phyloP scores from a whole-genome alignment of 805 yeast genomes.

The Lipomyces spencermartinsiae region DNA sequence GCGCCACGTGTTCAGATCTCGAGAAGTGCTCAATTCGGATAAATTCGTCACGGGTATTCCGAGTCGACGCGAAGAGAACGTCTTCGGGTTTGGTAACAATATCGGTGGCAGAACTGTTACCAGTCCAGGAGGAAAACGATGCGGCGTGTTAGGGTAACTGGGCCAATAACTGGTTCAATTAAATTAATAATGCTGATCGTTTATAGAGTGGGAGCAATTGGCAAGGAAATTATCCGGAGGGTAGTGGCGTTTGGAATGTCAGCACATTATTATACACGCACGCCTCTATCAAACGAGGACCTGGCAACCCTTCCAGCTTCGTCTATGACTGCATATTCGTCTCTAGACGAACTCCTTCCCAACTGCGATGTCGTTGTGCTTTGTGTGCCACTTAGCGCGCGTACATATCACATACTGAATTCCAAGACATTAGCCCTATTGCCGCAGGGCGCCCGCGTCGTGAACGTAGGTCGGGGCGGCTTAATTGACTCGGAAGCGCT shows the following conservation, averaged over 20 bases:
- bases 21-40: neutral
- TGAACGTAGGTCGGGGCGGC: constrained; percentile 68
- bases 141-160: constrained; percentile 60
- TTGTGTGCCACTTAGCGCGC: constrained; percentile 58
- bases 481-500: constrained; percentile 61
- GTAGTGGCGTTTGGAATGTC: constrained; percentile 57
- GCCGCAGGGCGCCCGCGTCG: constrained; percentile 60
- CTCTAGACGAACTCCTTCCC: constrained; percentile 56
- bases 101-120: constrained; percentile 14
- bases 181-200: neutral
- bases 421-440: constrained; percentile 53
- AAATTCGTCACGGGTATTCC: constrained; percentile 48
- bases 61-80: neutral
- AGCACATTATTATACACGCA: constrained; percentile 60
- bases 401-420: constrained; percentile 58
- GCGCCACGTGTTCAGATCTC: constrained; percentile 32
- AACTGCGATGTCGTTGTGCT: constrained; percentile 57
- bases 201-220: constrained; percentile 61
- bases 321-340: constrained; percentile 44
- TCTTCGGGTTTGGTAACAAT: constrained; percentile 13
- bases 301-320: constrained; percentile 51
- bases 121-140: constrained; percentile 47
- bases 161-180: neutral
- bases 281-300: constrained; percentile 53
- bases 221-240: constrained; percentile 60